phyloP scores from a whole-genome alignment of 495 filamentous ascomycete species.

The Podospora appendiculata region DNA sequence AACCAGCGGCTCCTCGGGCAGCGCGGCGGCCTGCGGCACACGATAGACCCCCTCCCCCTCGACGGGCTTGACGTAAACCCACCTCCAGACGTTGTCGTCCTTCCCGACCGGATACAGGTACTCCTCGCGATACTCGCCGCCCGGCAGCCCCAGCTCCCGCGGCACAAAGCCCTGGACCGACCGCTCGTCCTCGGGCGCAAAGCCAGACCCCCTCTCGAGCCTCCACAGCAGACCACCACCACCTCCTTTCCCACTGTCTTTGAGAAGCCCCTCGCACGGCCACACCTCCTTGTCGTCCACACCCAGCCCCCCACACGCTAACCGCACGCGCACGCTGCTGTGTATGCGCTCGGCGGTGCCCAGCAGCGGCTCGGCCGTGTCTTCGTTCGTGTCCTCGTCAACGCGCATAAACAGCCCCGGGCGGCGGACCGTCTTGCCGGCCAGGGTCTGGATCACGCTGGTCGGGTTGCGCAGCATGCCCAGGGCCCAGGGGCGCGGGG shows the following conservation, averaged over 20 bases:
- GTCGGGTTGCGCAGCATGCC: constrained; percentile 19
- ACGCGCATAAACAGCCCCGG: constrained; percentile 19
- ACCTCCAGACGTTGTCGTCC: constrained; percentile 18
- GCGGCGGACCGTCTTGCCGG: constrained; percentile 21
- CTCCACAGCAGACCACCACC: constrained; percentile 7
- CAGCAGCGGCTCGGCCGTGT: constrained; percentile 22
- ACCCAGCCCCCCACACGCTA: constrained; percentile 19
- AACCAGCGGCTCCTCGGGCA: constrained; percentile 23
- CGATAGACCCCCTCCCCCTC: constrained; percentile 4
- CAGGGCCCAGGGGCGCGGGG: constrained; percentile 15
- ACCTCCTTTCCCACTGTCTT: background rate
- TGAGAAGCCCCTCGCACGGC: constrained; percentile 14
- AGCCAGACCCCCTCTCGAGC: constrained; percentile 3
- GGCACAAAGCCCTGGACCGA: background rate
- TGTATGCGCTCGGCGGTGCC: constrained; percentile 21
- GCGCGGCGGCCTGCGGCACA: constrained; percentile 13
- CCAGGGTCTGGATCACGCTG: constrained; percentile 8
- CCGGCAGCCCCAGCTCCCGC: constrained; percentile 1
- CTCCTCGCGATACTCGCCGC: constrained; percentile 10
- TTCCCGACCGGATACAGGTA: constrained; percentile 15
- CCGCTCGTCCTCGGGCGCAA: background rate
- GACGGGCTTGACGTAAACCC: constrained; percentile 13
- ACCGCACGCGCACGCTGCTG: constrained; percentile 13
- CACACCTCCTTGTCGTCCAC: constrained; percentile 19
- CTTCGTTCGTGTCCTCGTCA: constrained; percentile 23